These are phyloP conservation scores for Teratosphaeriaceae sp. DNA, from an alignment of 2,329 filamentous ascomycete genomes.

Conservation along the genomic window DNA sequence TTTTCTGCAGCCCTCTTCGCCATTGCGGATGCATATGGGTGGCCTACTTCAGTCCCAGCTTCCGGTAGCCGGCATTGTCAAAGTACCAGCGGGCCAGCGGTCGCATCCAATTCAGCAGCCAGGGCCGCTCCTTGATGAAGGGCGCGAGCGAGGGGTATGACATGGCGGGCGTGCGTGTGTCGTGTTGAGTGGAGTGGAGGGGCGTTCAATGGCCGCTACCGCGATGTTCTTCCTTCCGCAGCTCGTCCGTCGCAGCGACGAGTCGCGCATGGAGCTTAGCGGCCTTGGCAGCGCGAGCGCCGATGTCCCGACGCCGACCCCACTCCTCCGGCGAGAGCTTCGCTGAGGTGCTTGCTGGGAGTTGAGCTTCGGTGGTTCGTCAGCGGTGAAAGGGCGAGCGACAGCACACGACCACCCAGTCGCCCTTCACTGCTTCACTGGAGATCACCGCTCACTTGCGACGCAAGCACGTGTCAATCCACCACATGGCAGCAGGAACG, in stretches of 20 bases:
- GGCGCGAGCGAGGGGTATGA: constrained; percentile 66
- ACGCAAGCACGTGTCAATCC: no score
- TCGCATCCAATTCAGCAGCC: constrained; percentile 70
- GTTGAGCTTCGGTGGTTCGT: not conserved
- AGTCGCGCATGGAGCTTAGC: not conserved
- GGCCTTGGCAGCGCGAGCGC: not conserved
- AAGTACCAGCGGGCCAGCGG: constrained; percentile 84
- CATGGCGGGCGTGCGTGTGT: constrained; percentile 46
- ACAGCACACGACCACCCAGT: no score
- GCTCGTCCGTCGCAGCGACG: not conserved
- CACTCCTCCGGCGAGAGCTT: not conserved
- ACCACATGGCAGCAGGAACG: no score
- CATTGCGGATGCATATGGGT: not conserved
- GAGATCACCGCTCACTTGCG: no score
- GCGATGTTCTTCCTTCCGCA: no score
- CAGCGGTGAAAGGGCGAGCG: not conserved
- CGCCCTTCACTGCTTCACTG: no score
- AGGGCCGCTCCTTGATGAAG: constrained; percentile 76
- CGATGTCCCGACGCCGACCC: not conserved
- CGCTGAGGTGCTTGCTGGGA: no score
- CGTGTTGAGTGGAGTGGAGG: constrained; percentile 12
- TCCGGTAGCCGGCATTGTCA: constrained; percentile 84
- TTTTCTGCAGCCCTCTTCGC: not conserved
- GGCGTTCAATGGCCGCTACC: constrained; percentile 3
- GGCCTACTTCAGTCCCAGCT: constrained; percentile 78